These are phyloP conservation scores for Gracilaria vermiculophylla DNA, from an alignment of 23 red algal genomes.

Conservation along the genomic window DNA sequence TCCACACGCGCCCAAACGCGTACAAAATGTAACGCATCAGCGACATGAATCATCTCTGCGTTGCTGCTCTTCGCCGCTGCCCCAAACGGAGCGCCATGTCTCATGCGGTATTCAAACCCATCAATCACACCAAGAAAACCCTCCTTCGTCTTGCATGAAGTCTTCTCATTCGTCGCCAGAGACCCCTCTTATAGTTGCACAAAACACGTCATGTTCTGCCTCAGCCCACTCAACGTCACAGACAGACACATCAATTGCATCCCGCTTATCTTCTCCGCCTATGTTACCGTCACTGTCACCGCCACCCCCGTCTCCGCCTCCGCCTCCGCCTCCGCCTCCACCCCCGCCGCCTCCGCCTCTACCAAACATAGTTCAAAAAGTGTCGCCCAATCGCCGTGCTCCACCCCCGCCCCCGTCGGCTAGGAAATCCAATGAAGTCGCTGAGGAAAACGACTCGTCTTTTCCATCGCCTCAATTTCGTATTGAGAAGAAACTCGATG, in stretches of 20 bases:
- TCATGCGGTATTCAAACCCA: no score
- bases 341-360: constrained; percentile 11
- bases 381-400: not conserved
- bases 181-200: not conserved
- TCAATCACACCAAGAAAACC: not conserved
- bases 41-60: not conserved
- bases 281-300: not conserved
- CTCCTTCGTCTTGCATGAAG: not conserved
- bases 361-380: not conserved
- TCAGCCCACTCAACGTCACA: not conserved
- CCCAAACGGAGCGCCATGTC: not conserved
- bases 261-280: no score
- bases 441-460: not conserved
- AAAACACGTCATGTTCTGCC: not conserved
- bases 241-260: not conserved
- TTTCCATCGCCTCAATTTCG: not conserved
- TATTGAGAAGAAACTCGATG: constrained; percentile 33
- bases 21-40: not conserved
- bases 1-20: not conserved
- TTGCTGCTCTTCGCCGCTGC: not conserved
- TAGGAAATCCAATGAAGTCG: not conserved
- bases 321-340: constrained; percentile 7
- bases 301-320: not conserved
- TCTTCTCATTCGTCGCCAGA: no score
- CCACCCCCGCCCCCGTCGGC: constrained; percentile 1